phyloP scores from a whole-genome alignment of 169 alveolate genomes.

The Ichthyophthirius multifiliis region DNA sequence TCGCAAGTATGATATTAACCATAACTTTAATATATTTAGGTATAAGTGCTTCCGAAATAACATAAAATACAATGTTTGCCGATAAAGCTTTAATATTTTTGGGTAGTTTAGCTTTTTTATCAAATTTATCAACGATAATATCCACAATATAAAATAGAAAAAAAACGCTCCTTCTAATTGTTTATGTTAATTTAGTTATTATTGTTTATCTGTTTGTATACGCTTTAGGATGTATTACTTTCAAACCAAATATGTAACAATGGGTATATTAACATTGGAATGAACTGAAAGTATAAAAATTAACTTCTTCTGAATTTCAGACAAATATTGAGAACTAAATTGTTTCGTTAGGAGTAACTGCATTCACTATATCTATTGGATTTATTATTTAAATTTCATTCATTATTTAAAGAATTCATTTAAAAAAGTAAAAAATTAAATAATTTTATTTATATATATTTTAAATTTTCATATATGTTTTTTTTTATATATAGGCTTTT shows the following conservation, averaged over 20 bases:
- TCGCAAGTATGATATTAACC: not conserved
- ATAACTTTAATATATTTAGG: not conserved
- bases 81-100: slow-evolving; percentile 3
- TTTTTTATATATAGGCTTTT: not conserved
- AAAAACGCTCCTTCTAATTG: not conserved
- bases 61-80: not conserved
- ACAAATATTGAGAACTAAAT: not conserved
- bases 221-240: not conserved
- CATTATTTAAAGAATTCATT: not conserved
- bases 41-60: not conserved
- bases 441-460: not conserved
- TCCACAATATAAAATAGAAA: not conserved
- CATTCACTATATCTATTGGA: not conserved
- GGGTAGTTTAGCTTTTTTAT: not conserved
- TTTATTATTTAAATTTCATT: not conserved
- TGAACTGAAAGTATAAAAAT: not conserved
- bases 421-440: not conserved
- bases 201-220: not conserved
- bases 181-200: not conserved
- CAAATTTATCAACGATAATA: not conserved
- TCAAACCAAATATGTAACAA: not conserved
- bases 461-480: not conserved
- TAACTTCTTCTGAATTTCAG: not conserved
- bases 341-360: not conserved
- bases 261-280: not conserved